Percentiles rank a stretch among this genome's conserved stretches.
Conservation (phyloP, 2,329 filamentous ascomycete genomes). For the Diaporthe amygdali region DNA sequence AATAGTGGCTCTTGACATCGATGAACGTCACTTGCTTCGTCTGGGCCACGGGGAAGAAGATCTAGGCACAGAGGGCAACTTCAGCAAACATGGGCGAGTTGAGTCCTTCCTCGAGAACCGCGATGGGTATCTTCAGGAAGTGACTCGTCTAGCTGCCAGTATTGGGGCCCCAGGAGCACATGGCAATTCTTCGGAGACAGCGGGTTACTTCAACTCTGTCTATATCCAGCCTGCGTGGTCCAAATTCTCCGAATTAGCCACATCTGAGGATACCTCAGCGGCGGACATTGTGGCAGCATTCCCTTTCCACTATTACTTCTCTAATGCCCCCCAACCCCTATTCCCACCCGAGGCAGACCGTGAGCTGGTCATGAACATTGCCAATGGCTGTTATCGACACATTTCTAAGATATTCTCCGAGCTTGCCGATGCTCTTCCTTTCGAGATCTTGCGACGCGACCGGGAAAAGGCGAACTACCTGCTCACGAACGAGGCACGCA, state of each 20-base stretch:
- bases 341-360: constrained; percentile 72
- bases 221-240: constrained; percentile 90
- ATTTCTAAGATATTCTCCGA: constrained; percentile 90
- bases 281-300: constrained; percentile 75
- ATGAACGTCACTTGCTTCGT: constrained; percentile 89
- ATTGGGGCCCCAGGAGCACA: constrained; percentile 92
- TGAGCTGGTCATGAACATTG: constrained; percentile 75
- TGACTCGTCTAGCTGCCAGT: constrained; percentile 83
- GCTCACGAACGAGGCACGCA: constrained; percentile 92
- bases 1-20: constrained; percentile 94
- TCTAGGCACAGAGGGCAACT: constrained; percentile 81
- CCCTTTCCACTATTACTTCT: constrained; percentile 88
- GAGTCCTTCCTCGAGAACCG: constrained; percentile 95
- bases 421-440: constrained; percentile 90
- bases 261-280: constrained; percentile 58
- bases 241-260: constrained; percentile 74
- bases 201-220: constrained; percentile 93
- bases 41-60: constrained; percentile 97
- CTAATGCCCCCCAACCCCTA: constrained; percentile 83
- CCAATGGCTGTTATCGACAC: constrained; percentile 85
- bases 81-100: constrained; percentile 92
- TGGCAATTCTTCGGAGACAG: constrained; percentile 93
- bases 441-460: constrained; percentile 88
- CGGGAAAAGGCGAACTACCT: constrained; percentile 96
- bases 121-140: constrained; percentile 77